Base-by-base conservation (phyloP, 179 eudicot species). In the Spinacia oleracea region DNA sequence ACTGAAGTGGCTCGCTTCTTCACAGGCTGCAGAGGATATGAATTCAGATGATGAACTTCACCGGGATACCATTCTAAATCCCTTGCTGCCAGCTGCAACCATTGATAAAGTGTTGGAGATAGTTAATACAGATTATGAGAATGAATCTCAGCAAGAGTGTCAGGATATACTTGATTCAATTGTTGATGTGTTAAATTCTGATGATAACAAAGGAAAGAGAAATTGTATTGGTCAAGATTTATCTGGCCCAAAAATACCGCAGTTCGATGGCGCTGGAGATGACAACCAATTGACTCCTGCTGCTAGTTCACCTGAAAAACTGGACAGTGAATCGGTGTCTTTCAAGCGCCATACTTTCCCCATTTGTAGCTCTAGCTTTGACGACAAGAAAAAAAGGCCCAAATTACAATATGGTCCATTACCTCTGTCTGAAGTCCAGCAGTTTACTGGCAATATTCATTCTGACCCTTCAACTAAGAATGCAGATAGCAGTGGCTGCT, bases 151-250 rank as follows among this genome's bases (percentile, higher is more conserved):
- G 78, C 90, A 89, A 85, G 98, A 94, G 86, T 94, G 98, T 84
- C 93, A 91, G 84, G 98, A 94, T 81, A 96, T 96, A 82, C 99
- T 96, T 83, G 98, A 96, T 87, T 94, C 95, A 58, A 71, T 94
- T 75, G 87, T 84, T 74, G 86, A 84, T 85, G 51, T 72, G 42
- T 55, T 70, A 27, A 70, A 81, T 60, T 81, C 77, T 77, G 88
- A 86, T 70, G 83, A 65, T 81, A 58, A 66, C 32, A 83, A 83
- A 31, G 79, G 75, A 74, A 85, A 77, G 56, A 70, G 73, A 76
- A 72, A 82, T 80, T 84, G 84, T 59, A 46, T 25, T 72, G 84
- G 55, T 50, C 66, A 51, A 31, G 76, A 71, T 45, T 82, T 79
- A 62, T 79, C 84, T 23, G 77, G 60, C 75, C 74, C 81, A 73